Base-by-base conservation (phyloP, 176 grass and related monocot species). In the Oryza officinalis region DNA sequence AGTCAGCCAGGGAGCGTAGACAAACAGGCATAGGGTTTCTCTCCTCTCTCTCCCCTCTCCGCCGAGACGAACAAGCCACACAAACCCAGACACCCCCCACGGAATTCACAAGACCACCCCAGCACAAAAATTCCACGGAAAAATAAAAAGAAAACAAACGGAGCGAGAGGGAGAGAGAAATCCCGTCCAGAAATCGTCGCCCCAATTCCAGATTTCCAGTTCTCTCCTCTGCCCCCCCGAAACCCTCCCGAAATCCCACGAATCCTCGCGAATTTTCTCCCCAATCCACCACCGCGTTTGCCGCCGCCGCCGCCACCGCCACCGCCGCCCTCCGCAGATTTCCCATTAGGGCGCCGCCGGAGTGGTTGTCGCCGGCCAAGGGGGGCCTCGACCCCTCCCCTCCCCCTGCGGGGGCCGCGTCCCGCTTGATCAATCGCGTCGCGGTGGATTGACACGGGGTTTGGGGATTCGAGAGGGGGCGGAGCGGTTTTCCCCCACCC, bases 21-120 rank as follows among this genome's bases (percentile, higher is more conserved):
- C 52, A 28, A 31, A 46, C 84, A 28, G 31, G 68, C 88, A 87
- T 84, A 87, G 88, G 84, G 84, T 90, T 90, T 87, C 84, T 87
- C 84, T 50, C 59, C 74, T 5, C 50, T 54, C 50, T 12, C 57
- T 35, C 63, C 5, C 6, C 22, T n/a, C 54, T 6, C 54, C 61
- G 33, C 30, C 75, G 11, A 74, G 84, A 46, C 60, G 59, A 33
- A 59, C 84, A 69, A 79, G 60, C 85, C 68, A 87, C 74, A 90
- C 75, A 83, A 71, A 83, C 79, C 37, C 78, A 60, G 32, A 33
- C 67, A 38, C 67, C 10, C 10, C 67, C 47, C 84, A 83, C 74
- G 69, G 66, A 84, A 86, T 83, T 82, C 88, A 86, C 79, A 40
- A 15, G 11, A 15, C 13, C 13, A 74, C 31, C 40, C 61, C 80